A percentile compares a stretch with the other conserved stretches of the same genome.
Evolutionary conservation across 2,329 filamentous ascomycete genomes (phyloP).

Genomic region (Aspergillus aculeatinus): DNA sequence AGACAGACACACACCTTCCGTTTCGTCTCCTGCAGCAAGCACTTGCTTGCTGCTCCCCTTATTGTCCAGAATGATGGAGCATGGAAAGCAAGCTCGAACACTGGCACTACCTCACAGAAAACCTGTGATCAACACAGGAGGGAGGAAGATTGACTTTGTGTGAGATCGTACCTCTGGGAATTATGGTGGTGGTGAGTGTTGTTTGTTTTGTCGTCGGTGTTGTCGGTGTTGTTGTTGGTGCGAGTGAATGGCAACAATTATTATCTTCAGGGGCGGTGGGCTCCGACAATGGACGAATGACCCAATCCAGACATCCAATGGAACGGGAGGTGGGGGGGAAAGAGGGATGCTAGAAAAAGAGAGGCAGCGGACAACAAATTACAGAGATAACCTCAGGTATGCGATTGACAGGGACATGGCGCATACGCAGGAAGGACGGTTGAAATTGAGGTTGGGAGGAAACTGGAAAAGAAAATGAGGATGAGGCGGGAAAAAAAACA

Average conservation of each 20-base stretch:
- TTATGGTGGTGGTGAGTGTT: constrained; percentile 2
- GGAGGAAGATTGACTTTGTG: constrained; percentile 12
- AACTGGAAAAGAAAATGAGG: constrained; percentile 13
- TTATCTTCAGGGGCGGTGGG: constrained; percentile 20
- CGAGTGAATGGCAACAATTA: constrained; percentile 8
- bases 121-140: constrained; percentile 24
- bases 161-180: constrained; percentile 8
- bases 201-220: constrained; percentile 1
- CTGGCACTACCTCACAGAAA: constrained; percentile 30
- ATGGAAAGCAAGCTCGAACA: constrained; percentile 41
- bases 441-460: constrained; percentile 20
- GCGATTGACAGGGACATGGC: constrained; percentile 34
- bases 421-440: constrained; percentile 28
- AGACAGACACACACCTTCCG: constrained; percentile 42
- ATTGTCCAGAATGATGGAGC: constrained; percentile 47
- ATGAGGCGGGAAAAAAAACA: constrained; percentile 10
- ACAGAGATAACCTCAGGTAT: constrained; percentile 30
- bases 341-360: constrained; percentile 3
- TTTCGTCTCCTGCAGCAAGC: constrained; percentile 50
- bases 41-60: constrained; percentile 48
- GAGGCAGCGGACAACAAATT: constrained; percentile 20
- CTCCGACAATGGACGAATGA: constrained; percentile 9
- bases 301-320: constrained; percentile 10
- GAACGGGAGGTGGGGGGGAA: background rate
- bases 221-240: background rate